Percentiles rank a stretch among this genome's conserved stretches.
phyloP scores from a whole-genome alignment of 2,329 filamentous ascomycete species.

The Fusarium gaditjirri region DNA sequence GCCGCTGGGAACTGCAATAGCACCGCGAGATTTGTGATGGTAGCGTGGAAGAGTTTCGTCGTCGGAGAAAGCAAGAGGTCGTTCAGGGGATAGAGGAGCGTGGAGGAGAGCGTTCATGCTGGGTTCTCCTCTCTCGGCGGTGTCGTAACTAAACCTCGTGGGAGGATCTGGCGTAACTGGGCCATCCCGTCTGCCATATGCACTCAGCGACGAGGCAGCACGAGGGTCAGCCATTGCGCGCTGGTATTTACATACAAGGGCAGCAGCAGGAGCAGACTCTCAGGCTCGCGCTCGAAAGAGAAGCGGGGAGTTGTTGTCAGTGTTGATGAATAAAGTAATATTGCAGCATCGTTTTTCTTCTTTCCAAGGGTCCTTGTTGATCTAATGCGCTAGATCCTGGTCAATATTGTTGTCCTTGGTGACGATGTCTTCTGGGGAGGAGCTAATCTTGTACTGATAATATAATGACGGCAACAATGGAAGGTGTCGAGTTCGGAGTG shows the following conservation, averaged over 20 bases:
- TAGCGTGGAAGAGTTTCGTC: constrained; percentile 43
- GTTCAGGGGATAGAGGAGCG: constrained; percentile 38
- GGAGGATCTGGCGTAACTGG: constrained; percentile 42
- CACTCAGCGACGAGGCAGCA: constrained; percentile 37
- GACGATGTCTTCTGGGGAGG: constrained; percentile 22
- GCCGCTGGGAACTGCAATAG: constrained; percentile 23
- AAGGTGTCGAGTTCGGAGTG: constrained; percentile 23
- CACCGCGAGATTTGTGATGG: constrained; percentile 31
- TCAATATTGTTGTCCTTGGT: constrained; percentile 36
- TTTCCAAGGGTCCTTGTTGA: constrained; percentile 35
- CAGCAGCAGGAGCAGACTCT: constrained; percentile 8
- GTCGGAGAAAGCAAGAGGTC: constrained; percentile 44
- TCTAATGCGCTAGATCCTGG: constrained; percentile 29
- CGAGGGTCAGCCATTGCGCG: constrained; percentile 43
- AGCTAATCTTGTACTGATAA: constrained; percentile 21
- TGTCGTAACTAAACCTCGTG: constrained; percentile 44
- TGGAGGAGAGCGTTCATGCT: constrained; percentile 41
- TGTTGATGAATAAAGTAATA: constrained; percentile 29
- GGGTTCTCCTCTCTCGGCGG: constrained; percentile 38
- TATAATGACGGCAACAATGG: constrained; percentile 11
- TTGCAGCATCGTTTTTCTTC: constrained; percentile 40
- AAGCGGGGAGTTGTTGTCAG: constrained; percentile 34
- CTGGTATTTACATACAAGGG: constrained; percentile 39
- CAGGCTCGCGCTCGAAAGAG: constrained; percentile 23
- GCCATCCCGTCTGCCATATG: constrained; percentile 42